A percentile compares a stretch with the other conserved stretches of the same genome.
Evolutionary conservation across 2,329 filamentous ascomycete genomes (phyloP).

Genomic region (Aspergillus melleus): DNA sequence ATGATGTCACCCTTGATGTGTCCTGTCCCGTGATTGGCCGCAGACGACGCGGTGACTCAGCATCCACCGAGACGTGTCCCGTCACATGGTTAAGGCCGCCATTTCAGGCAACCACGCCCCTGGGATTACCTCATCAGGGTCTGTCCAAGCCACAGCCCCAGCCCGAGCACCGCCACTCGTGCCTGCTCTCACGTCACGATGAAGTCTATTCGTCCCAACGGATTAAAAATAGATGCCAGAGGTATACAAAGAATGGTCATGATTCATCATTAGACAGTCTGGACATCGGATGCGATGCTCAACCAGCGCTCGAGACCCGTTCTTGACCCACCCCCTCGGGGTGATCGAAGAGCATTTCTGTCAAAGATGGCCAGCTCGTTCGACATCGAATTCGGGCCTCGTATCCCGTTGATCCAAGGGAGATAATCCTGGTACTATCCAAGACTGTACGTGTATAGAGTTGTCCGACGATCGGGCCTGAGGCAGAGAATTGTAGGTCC

Average conservation of each 20-base stretch:
- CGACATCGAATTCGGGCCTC: too few relatives aligned
- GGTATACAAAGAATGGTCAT: background rate
- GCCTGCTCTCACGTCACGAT: background rate
- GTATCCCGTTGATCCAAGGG: too few relatives aligned
- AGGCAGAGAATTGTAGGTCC: too few relatives aligned
- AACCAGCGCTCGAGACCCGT: too few relatives aligned
- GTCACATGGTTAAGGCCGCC: background rate
- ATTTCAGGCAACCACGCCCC: background rate
- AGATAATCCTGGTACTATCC: too few relatives aligned
- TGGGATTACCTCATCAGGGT: too few relatives aligned
- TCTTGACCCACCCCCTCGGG: too few relatives aligned
- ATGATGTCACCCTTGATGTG: background rate
- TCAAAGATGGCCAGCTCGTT: too few relatives aligned
- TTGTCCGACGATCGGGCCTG: too few relatives aligned
- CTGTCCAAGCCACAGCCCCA: background rate
- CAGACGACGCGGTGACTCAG: background rate
- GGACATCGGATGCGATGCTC: too few relatives aligned
- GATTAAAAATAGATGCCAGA: background rate
- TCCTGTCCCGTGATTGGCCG: background rate
- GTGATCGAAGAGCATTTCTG: too few relatives aligned
- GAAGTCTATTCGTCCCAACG: background rate
- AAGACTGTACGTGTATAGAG: too few relatives aligned
- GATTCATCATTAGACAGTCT: background rate
- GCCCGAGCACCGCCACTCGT: background rate
- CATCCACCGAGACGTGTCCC: background rate